Evolutionary conservation across 352 stramenopile genomes (phyloP), one percentile per base, ranked within the genome.

Genomic region (Globisporangium iwayamae): DNA sequence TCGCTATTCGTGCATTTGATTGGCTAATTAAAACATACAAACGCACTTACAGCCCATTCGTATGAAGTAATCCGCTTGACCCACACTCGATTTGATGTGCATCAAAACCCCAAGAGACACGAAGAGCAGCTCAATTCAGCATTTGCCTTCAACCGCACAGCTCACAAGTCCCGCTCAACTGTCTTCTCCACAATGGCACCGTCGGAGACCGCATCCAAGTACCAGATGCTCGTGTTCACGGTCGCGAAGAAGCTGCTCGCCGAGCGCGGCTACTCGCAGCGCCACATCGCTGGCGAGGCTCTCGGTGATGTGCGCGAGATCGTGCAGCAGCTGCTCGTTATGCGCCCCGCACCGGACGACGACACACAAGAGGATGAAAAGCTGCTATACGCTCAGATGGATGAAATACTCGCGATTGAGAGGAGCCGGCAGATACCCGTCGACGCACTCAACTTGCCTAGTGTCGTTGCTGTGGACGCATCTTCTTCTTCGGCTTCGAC

Each of bases 271-370:
- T 68, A 85, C 61, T 75, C 70, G 38, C 57, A 73, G 34, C 74
- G 69, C 43, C 74, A 83, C 62, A 59, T 83, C 20, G 65, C 65
- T 13, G 70, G 78, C 48, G 69, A 72, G 39, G 68, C 76, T 3
- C 66, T 60, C 4, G 71, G 70, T 30, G 75, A 82, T n/a, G 59
- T 86, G 20, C 71, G 77, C 46, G 74, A 81, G 46, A 73, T 86
- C 25, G 68, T 86, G 53, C 75, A 86, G 47, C 77, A 86, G 61
- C 59, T 86, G 48, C 67, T 86, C 8, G 73, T 83, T 22, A 65
- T 79, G 16, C 75, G 77, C 8, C 67, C 69, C 13, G 60, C 73
- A 5, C 75, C 73, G 11, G 75, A 86, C 0, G 70, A 71, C 32
- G 60, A 71, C 13, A 22, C 36, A 4, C 59, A 41, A 32, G 51